Percentiles rank a stretch among this genome's conserved stretches.
Evolutionary conservation across 768 basidiomycete species (phyloP).

Genomic region (Mycena leptocephala): DNA sequence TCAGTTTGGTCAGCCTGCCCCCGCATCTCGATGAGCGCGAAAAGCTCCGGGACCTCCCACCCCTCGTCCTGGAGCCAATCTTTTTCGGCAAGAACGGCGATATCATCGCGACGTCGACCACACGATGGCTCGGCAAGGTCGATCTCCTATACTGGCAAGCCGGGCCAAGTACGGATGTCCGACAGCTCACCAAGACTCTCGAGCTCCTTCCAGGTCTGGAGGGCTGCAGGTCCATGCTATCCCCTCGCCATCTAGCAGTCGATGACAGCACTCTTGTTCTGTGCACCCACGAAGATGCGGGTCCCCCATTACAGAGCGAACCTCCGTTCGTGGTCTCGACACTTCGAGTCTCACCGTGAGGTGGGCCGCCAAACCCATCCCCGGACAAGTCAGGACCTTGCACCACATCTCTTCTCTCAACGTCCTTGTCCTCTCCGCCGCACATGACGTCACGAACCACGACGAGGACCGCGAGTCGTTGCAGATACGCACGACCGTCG

Average conservation of each 20-base stretch:
- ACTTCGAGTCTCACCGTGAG: conserved; percentile 7
- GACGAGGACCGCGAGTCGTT: conserved; percentile 12
- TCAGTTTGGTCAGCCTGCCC: conserved; percentile 8
- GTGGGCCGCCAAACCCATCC: conserved; percentile 19
- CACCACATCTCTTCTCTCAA: conserved; percentile 7
- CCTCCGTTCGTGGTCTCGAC: conserved; percentile 19
- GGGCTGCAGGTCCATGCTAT: conserved; percentile 16
- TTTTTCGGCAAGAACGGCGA: conserved; percentile 16
- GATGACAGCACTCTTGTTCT: conserved; percentile 18
- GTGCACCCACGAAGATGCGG: conserved; percentile 10
- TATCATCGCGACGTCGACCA: conserved; percentile 25
- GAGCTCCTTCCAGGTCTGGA: conserved; percentile 17
- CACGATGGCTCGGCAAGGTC: conserved; percentile 26
- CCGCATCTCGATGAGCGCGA: conserved; percentile 24
- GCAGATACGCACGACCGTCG: conserved; percentile 10
- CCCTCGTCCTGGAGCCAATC: conserved; percentile 24
- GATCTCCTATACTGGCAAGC: conserved; percentile 23
- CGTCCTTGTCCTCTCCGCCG: conserved; percentile 15
- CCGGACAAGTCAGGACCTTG: conserved; percentile 9
- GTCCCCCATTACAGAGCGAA: conserved; percentile 5
- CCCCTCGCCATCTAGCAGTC: neutral
- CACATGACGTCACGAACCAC: conserved; percentile 17
- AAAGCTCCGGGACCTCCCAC: conserved; percentile 1
- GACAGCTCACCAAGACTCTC: conserved; percentile 14
- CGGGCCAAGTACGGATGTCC: conserved; percentile 10